Base-by-base conservation (phyloP, 768 basidiomycete species). In the Hericium alpestre region DNA sequence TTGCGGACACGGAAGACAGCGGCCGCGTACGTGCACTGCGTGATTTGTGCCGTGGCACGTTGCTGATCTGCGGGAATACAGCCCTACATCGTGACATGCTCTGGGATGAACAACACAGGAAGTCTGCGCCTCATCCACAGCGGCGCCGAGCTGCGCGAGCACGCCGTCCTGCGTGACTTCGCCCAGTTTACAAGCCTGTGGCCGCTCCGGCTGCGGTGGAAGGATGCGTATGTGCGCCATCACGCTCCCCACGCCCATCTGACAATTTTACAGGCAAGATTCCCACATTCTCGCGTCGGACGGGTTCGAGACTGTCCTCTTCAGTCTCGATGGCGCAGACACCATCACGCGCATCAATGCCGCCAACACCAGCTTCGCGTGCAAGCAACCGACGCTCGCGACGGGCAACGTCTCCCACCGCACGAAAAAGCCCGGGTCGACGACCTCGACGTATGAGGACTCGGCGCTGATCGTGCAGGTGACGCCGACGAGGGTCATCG, bases 41-140 rank as follows among this genome's bases (percentile, higher is more conserved):
- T 47, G 12, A 18, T 20, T 54, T 79, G 32, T 88, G 91, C 1
- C 76, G 90, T 10, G 73, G 90, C 0, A 87, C 76, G 10, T 78
- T 82, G 11, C 65, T 95, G 32, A 32, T 10, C 32, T 32, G 32
- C 32, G 9, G 32, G 6, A 5, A 32, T 32, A 7, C 32, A 93
- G 87, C 76, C 74, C n/a, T 84, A 88, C 67, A 79, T 94, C 43
- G 81, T 95, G 4, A 90, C 91, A 1, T 90, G 89, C 64, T 93
- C 90, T 3, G 93, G 93, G 5, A 87, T 82, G 1, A 77, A 76
- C 51, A 90, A 82, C 59, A 80, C 82, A 2, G 93, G 93, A 2
- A 83, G 85, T 10, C 64, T 96, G 15, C 84, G 86, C 51, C 70
- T 93, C 32, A 77, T 96, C 18, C 76, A 89, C 59, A 89, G 83